These are phyloP conservation scores for Pythium brassicae DNA, from an alignment of 352 stramenopile genomes.

Conservation along the genomic window DNA sequence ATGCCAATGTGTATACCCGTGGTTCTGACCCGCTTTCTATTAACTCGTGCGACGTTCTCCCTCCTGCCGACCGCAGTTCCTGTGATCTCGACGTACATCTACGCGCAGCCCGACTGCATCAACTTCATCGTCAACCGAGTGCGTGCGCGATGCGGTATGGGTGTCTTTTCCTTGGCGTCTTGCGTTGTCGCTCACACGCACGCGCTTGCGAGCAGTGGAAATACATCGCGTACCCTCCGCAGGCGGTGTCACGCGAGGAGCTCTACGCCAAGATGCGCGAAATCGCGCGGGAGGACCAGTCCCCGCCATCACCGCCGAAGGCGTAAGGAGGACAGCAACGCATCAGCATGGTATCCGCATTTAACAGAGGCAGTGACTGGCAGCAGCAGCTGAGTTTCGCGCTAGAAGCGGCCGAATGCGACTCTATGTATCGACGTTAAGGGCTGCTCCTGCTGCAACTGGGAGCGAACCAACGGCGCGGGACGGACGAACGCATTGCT, in stretches of 20 bases:
- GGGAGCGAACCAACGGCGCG: neutral
- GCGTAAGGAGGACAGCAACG: constrained; percentile 8
- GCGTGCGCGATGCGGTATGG: constrained; percentile 1
- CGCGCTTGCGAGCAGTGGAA: constrained; percentile 40
- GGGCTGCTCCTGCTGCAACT: neutral
- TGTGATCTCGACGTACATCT: constrained; percentile 72
- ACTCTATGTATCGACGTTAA: constrained; percentile 13
- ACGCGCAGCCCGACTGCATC: constrained; percentile 84
- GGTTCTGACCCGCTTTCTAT: neutral
- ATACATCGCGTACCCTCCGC: constrained; percentile 83
- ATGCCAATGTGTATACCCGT: neutral
- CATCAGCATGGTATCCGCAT: neutral
- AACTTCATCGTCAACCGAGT: constrained; percentile 71
- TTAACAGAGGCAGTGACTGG: neutral
- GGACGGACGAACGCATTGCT: neutral
- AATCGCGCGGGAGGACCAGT: constrained; percentile 57
- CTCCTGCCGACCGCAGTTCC: constrained; percentile 43
- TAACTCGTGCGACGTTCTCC: neutral
- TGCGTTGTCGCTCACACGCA: neutral
- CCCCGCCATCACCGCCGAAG: constrained; percentile 3
- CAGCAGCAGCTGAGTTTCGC: neutral
- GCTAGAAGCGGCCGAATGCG: constrained; percentile 8
- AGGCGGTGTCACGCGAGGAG: constrained; percentile 71
- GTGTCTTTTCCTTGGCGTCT: neutral
- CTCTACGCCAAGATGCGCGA: constrained; percentile 74